Evolutionary conservation across 441 rosid genomes (phyloP), one percentile per base, ranked within the genome.

Genomic region (California macrophylla): DNA sequence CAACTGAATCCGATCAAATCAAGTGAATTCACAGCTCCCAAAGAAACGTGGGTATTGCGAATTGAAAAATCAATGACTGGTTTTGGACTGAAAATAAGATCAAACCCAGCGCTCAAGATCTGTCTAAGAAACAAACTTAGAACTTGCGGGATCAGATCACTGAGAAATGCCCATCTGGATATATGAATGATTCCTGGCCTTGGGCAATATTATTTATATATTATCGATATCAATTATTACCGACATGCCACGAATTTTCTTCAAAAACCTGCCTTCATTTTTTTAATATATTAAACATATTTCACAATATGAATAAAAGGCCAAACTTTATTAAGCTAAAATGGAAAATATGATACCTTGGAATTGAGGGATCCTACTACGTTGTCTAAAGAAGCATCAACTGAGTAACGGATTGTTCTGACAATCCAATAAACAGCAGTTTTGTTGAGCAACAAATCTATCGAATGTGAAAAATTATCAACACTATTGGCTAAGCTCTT

Each of bases 161-260:
- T 1, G 63, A 8, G 61, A 54, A 54, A 54, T 54, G 61, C 10
- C 26, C 24, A 9, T 54, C 61, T 56, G 42, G 10, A 23, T 42
- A 32, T 71, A 32, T 42, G 54, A 56, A 64, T 2, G 24, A 61
- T 70, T 66, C 38, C 67, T 29, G 68, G 79, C 54, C 66, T 64
- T 68, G 74, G 75, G 23, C 23, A 65, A 70, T 70, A n/a, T 63
- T 50, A 58, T n/a, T 71, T 67, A 52, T 52, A 52, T 71, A 67
- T 13, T 25, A 71, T 34, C 25, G 71, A 72, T 75, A 8, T 30
- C 71, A 73, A 82, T 77, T 69, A 77, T 80, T 79, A 72, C 87
- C 91, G 88, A 80, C 91, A 85, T 78, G 79, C 64, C 83, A 78
- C 71, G 77, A 77, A 76, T 45, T 76, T 74, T 72, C 54, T 45